Evolutionary conservation across 2,329 filamentous ascomycete genomes (phyloP).

Genomic region (Akanthomyces muscarius): DNA sequence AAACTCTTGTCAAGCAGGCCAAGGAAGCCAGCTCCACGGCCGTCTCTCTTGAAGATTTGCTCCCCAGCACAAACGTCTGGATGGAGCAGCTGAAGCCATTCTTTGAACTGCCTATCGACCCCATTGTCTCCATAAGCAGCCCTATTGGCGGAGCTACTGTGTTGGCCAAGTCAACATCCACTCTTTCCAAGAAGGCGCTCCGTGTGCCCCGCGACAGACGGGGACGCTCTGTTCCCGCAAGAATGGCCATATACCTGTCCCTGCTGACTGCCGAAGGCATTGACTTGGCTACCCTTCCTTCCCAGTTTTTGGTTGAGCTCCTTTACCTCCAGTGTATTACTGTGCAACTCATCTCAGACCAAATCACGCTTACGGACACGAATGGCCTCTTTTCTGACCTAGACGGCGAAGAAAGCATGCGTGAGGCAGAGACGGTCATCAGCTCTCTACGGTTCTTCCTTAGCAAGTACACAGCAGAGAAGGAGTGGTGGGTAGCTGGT

Average conservation of each 20-base stretch:
- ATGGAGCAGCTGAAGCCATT: conserved; percentile 54
- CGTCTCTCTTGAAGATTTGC: conserved; percentile 41
- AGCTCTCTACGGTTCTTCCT: conserved; percentile 38
- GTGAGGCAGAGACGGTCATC: conserved; percentile 42
- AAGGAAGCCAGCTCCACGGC: conserved; percentile 30
- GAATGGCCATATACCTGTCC: conserved; percentile 69
- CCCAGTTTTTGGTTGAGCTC: conserved; percentile 44
- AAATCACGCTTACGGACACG: conserved; percentile 43
- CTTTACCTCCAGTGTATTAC: conserved; percentile 50
- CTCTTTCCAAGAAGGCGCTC: conserved; percentile 23
- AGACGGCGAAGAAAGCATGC: conserved; percentile 31
- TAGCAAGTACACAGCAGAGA: conserved; percentile 29
- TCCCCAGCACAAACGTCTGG: conserved; percentile 66
- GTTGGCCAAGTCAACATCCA: conserved; percentile 43
- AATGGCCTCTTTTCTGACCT: conserved; percentile 46
- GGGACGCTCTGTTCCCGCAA: conserved; percentile 67
- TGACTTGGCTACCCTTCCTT: conserved; percentile 36
- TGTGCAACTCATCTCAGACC: conserved; percentile 49
- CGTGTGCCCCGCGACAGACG: conserved; percentile 56
- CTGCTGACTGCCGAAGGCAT: conserved; percentile 49
- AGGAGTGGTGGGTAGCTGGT: conserved; percentile 37
- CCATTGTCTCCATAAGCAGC: conserved; percentile 70
- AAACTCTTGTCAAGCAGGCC: conserved; percentile 51
- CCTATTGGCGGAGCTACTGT: conserved; percentile 66
- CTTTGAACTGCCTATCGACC: conserved; percentile 48